Evolutionary conservation across 140 eudicot species (phyloP), one percentile per base, ranked within the genome.

Genomic region (Bidens hawaiensis): DNA sequence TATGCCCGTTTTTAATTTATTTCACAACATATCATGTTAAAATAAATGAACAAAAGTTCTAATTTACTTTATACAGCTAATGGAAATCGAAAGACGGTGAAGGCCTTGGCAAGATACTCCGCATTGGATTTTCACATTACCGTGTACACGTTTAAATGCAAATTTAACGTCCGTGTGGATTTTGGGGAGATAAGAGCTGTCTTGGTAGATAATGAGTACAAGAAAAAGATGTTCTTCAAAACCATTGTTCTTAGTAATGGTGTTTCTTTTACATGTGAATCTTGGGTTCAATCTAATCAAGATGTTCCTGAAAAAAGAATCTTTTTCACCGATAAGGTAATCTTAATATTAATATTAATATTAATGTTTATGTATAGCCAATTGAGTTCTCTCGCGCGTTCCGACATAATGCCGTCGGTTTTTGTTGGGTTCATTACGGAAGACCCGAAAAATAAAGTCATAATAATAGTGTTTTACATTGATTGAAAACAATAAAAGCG

Each of bases 161-260:
- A 53, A 0, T 76, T 85, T 6, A 70, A 58, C 7, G 45, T 85
- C 36, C 82, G 82, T 0, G 23, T 47, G 9, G 77, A 61, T 4
- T 85, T 85, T 27, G 94, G 94, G 6, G 82, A 78, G 54, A 66
- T 82, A 23, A 89, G 94, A 11, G 89, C 84, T 0, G 48, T 85
- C 2, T 16, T 76, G 1, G 77, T 85, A 1, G 82, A 79, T 41
- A 82, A 77, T 43, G 77, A 76, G 8, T 82, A 76, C 26, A 72
- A 45, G 41, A 79, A 68, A 41, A 79, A 79, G 76, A 67, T 85
- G 79, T 72, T 54, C 51, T 62, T 85, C 25, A 71, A 62, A 31
- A 59, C 46, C 1, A 79, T 85, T 11, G 71, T 63, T 1, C 68
- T 85, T 17, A 38, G 48, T 31, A 79, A 81, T n/a, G 27, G 65